These are phyloP conservation scores for Theobroma grandiflorum DNA, from an alignment of 441 rosid genomes.

Conservation along the genomic window DNA sequence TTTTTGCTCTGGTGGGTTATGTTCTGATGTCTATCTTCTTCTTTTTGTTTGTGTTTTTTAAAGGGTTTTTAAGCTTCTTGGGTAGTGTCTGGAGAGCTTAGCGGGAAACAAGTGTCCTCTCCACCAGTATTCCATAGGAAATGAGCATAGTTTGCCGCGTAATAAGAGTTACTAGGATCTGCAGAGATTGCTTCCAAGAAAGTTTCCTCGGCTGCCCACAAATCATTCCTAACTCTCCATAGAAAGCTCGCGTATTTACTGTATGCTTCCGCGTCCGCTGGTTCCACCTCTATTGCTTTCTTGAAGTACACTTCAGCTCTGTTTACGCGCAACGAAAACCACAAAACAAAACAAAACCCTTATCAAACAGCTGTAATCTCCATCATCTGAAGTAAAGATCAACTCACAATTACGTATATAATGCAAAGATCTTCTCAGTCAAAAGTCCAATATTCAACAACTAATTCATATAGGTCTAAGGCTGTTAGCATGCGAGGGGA, in stretches of 20 bases:
- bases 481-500: not conserved
- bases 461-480: not conserved
- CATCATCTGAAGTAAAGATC: not conserved
- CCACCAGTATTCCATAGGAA: conserved; percentile 95
- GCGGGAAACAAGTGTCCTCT: conserved; percentile 91
- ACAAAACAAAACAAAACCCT: not conserved
- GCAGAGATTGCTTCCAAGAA: conserved; percentile 81
- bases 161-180: conserved; percentile 67
- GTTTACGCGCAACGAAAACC: conserved; percentile 17
- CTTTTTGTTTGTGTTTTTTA: not conserved
- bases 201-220: conserved; percentile 90
- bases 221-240: conserved; percentile 73
- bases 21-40: not conserved
- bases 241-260: conserved; percentile 81
- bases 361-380: not conserved
- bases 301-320: conserved; percentile 90
- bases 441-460: conserved; percentile 7
- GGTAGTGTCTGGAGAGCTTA: conserved; percentile 44
- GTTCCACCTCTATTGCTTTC: conserved; percentile 62
- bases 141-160: conserved; percentile 82
- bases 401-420: not conserved
- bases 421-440: not conserved
- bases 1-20: not conserved
- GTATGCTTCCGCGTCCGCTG: conserved; percentile 74
- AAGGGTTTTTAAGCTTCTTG: conserved; percentile 28